Percentiles rank a stretch among this genome's conserved stretches.
Evolutionary conservation across 768 basidiomycete genomes (phyloP).

Genomic region (Austroboletus eburneus): DNA sequence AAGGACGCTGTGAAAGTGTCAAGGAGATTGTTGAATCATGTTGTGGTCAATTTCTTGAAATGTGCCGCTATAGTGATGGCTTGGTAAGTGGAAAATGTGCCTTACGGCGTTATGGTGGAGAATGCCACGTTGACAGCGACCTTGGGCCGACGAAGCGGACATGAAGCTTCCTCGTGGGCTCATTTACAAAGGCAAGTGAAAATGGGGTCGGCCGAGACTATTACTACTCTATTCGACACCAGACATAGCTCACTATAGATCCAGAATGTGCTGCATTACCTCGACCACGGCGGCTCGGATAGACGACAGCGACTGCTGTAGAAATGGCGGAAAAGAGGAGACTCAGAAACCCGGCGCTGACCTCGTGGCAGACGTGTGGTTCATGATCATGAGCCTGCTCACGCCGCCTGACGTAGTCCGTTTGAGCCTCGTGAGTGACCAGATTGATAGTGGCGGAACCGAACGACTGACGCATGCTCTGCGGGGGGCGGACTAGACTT

Average conservation of each 20-base stretch:
- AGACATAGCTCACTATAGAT: not conserved
- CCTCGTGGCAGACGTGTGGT: slow-evolving; percentile 27
- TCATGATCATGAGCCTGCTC: slow-evolving; percentile 27
- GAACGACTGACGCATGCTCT: not conserved
- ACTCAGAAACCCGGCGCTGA: not conserved
- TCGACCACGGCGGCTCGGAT: not conserved
- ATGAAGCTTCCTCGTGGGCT: slow-evolving; percentile 1
- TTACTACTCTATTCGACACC: not conserved
- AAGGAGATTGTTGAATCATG: too few species aligned
- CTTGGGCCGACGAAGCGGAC: not conserved
- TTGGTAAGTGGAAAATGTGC: not conserved
- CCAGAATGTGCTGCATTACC: not conserved
- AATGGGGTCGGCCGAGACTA: slow-evolving; percentile 3
- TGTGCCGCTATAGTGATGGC: too few species aligned
- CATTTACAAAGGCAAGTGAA: slow-evolving; percentile 2
- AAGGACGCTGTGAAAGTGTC: too few species aligned
- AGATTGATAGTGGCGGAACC: not conserved
- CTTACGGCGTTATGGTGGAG: slow-evolving; percentile 21
- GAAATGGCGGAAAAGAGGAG: not conserved
- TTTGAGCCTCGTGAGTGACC: slow-evolving; percentile 24
- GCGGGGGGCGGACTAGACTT: slow-evolving; percentile 20
- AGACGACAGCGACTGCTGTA: not conserved
- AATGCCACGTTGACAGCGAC: slow-evolving; percentile 7
- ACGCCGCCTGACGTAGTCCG: slow-evolving; percentile 23
- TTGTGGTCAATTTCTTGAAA: not conserved